Base-by-base conservation (phyloP, 306 rosid species). In the Crotalaria pallida region DNA sequence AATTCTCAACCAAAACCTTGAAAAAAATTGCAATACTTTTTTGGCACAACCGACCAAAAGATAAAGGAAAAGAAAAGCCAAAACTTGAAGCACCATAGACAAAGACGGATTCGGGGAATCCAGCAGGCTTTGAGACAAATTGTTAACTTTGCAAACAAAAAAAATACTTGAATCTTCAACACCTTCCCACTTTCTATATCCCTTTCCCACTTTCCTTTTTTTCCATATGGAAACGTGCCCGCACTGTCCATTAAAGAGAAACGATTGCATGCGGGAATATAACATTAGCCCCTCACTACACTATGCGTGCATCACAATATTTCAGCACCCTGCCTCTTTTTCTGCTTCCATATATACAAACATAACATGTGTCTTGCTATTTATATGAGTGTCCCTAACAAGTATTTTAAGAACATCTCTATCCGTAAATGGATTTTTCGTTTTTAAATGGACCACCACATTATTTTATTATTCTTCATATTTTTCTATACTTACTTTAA, bases 221-320 rank as follows among this genome's bases (percentile, higher is more conserved):
- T 67, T 60, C 19, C 69, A 15, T 84, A 82, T 79, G 88, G 82
- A 82, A 87, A 80, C 84, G 96, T 91, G 96, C 93, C 83, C 16
- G 0, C 76, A 79, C 87, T 87, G 88, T 64, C 50, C 87, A 84
- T 67, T 75, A 84, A 80, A 87, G 82, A 66, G 73, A 87, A 81
- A 69, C 76, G 58, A 58, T 66, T 78, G 96, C 98, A 92, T 87
- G 98, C 96, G 96, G 91, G 96, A 89, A 84, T 89, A 86, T 82
- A 79, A 79, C 76, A 73, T 75, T 59, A 59, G 58, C 68, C 24
- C 43, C 77, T 43, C 71, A 79, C 74, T 24, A 78, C 81, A 75
- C 67, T 81, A 72, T 87, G 90, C 86, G 83, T 89, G 90, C 84
- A 62, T 65, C 76, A 65, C 82, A 81, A 73, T 77, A 45, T 71